These are phyloP conservation scores for Symbiodinium natans DNA, from an alignment of 73 alveolate species.

Conservation along the genomic window DNA sequence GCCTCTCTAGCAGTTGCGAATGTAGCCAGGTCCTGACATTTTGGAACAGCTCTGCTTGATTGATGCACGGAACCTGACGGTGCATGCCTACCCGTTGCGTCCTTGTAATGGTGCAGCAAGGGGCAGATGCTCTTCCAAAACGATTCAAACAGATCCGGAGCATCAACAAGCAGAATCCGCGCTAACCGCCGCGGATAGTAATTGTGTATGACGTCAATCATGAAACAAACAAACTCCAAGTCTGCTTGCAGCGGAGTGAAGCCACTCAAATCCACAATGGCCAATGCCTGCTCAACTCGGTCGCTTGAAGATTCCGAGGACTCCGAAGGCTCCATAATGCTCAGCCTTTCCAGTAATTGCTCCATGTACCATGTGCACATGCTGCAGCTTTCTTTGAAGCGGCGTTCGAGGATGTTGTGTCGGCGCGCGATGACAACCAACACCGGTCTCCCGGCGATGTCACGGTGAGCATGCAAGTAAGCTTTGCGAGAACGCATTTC, in stretches of 20 bases:
- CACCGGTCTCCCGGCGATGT: conserved; percentile 53
- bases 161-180: conserved; percentile 42
- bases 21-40: conserved; percentile 51
- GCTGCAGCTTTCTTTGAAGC: conserved; percentile 83
- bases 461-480: conserved; percentile 31
- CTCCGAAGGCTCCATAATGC: conserved; percentile 9
- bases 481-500: conserved; percentile 75
- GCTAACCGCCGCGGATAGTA: conserved; percentile 72
- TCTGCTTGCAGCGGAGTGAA: conserved; percentile 62
- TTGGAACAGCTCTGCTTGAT: background rate
- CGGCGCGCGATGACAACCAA: conserved; percentile 63
- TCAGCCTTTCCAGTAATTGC: conserved; percentile 41
- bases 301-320: background rate
- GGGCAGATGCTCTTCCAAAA: conserved; percentile 64
- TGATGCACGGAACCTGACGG: too few relatives aligned
- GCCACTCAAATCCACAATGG: conserved; percentile 59
- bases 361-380: conserved; percentile 91
- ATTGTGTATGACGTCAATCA: conserved; percentile 79
- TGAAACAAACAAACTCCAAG: background rate
- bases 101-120: conserved; percentile 88
- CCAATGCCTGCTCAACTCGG: conserved; percentile 43
- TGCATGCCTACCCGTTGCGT: too few relatives aligned
- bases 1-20: conserved; percentile 57
- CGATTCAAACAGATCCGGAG: conserved; percentile 60
- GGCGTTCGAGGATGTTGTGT: conserved; percentile 53